A percentile compares a stretch with the other conserved stretches of the same genome.
These are phyloP conservation scores for Mycothermus thermophilus DNA, from an alignment of 495 filamentous ascomycete genomes.

Conservation along the genomic window DNA sequence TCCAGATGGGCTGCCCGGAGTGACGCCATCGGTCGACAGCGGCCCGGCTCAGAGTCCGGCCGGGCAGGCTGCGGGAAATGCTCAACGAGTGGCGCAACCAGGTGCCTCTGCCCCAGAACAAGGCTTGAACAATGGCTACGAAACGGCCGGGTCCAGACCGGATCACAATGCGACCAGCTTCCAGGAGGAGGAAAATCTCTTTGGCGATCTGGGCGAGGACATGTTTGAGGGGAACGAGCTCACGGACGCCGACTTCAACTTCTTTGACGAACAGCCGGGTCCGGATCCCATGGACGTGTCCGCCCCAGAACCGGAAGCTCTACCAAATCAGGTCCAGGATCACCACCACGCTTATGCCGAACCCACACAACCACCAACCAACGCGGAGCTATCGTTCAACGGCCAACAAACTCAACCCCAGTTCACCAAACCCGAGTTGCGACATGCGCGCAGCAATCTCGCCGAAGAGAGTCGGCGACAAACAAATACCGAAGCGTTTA, in stretches of 20 bases:
- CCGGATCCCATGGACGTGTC: slow-evolving; percentile 24
- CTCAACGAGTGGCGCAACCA: slow-evolving; percentile 15
- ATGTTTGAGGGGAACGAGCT: slow-evolving; percentile 72
- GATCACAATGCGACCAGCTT: slow-evolving; percentile 25
- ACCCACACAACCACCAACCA: neutral
- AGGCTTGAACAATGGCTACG: slow-evolving; percentile 22
- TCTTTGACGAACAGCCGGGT: slow-evolving; percentile 51
- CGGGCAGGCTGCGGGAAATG: slow-evolving; percentile 19
- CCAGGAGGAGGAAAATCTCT: slow-evolving; percentile 46
- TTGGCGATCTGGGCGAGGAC: slow-evolving; percentile 56
- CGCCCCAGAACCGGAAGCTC: slow-evolving; percentile 5
- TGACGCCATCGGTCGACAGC: slow-evolving; percentile 37
- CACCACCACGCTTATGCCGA: slow-evolving; percentile 5
- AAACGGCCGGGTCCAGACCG: slow-evolving; percentile 21
- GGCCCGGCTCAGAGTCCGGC: slow-evolving; percentile 32
- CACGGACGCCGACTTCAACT: slow-evolving; percentile 82
- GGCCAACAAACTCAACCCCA: slow-evolving; percentile 13
- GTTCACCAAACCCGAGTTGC: slow-evolving; percentile 36
- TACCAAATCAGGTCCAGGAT: slow-evolving; percentile 3
- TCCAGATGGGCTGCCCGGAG: slow-evolving; percentile 51
- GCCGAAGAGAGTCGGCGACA: slow-evolving; percentile 19
- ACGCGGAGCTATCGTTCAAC: slow-evolving; percentile 1
- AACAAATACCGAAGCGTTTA: slow-evolving; percentile 17
- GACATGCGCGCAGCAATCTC: slow-evolving; percentile 32
- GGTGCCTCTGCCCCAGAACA: slow-evolving; percentile 8